Conservation (phyloP, 345 rosid genomes). For the Salix exigua region DNA sequence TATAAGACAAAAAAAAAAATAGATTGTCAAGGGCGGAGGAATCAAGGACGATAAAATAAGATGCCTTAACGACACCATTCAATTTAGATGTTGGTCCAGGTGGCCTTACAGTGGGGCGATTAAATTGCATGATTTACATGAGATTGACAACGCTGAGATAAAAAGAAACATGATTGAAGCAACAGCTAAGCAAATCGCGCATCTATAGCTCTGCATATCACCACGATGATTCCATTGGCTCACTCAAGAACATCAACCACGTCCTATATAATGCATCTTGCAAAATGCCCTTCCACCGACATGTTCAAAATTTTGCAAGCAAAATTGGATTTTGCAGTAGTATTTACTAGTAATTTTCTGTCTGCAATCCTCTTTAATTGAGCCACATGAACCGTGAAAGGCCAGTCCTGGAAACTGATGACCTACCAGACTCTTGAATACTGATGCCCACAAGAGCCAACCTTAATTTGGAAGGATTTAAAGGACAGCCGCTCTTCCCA, state of each 20-base stretch:
- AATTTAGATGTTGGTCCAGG: not conserved
- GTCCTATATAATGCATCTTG: not conserved
- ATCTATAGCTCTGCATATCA: not conserved
- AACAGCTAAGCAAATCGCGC: not conserved
- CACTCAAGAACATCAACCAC: slow-evolving; percentile 1
- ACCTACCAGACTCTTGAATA: not conserved
- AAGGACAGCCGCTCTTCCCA: not conserved
- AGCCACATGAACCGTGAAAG: not conserved
- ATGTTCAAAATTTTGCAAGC: slow-evolving; percentile 5
- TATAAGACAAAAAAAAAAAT: not conserved
- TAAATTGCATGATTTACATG: not conserved
- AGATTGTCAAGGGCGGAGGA: not conserved
- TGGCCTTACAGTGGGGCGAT: not conserved
- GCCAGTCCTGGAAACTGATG: not conserved
- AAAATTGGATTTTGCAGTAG: not conserved
- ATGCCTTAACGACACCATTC: not conserved
- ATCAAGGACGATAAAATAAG: not conserved
- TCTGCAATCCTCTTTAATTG: not conserved
- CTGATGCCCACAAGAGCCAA: not conserved
- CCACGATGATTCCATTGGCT: slow-evolving; percentile 13
- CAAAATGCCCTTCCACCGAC: not conserved
- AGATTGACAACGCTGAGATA: slow-evolving; percentile 5
- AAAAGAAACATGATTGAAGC: slow-evolving; percentile 1
- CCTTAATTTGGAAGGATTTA: slow-evolving; percentile 1
- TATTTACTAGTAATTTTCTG: not conserved